Conservation (phyloP, 805 yeast species). For the Nakazawaea wyomingensis region DNA sequence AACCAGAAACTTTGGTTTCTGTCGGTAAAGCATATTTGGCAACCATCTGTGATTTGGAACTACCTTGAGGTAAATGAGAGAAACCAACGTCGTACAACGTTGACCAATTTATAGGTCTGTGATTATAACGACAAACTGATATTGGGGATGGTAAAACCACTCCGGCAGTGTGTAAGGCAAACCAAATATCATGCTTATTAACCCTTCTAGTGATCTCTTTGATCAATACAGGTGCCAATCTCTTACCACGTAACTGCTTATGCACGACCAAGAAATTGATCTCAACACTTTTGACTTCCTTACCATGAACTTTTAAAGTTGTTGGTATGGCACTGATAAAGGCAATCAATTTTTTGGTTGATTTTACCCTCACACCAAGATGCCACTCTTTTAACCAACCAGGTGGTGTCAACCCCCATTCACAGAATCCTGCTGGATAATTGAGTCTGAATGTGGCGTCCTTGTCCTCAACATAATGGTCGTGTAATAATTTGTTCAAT, state of each 20-base stretch:
- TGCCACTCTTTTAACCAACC: conserved; percentile 90
- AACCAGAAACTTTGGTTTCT: conserved; percentile 43
- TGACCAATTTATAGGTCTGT: conserved; percentile 90
- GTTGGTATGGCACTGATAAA: conserved; percentile 91
- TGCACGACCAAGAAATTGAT: conserved; percentile 93
- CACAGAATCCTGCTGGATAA: conserved; percentile 74
- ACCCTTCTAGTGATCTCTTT: conserved; percentile 93
- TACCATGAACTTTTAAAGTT: conserved; percentile 53
- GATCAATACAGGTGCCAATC: conserved; percentile 90
- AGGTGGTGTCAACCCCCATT: conserved; percentile 93
- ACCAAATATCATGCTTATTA: conserved; percentile 83
- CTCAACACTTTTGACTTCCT: conserved; percentile 63
- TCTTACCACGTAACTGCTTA: conserved; percentile 86
- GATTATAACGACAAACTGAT: conserved; percentile 82
- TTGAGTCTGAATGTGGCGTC: conserved; percentile 91
- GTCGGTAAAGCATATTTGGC: conserved; percentile 54
- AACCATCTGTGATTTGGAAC: conserved; percentile 62
- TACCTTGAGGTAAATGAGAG: conserved; percentile 67
- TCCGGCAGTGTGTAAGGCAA: conserved; percentile 93
- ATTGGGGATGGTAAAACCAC: conserved; percentile 89
- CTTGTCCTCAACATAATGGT: conserved; percentile 90
- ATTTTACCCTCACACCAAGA: conserved; percentile 85
- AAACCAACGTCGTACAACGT: conserved; percentile 89
- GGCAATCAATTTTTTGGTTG: conserved; percentile 75
- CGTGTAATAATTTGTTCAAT: conserved; percentile 73